These are phyloP conservation scores for Blastocystis sp. DNA, from an alignment of 352 stramenopile genomes.

Conservation along the genomic window DNA sequence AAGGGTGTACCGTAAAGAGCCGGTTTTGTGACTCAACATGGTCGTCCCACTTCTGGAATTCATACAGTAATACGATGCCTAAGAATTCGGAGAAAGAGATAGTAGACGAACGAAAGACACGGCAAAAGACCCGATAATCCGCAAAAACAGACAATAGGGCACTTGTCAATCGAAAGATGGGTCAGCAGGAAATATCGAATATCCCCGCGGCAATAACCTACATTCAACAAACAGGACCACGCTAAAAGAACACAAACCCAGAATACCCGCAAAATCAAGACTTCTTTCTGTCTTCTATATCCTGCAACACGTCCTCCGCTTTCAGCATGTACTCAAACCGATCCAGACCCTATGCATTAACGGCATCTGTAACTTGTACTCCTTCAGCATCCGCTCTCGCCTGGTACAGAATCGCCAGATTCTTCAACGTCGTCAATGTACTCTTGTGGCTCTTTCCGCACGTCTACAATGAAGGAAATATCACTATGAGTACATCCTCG, in stretches of 20 bases:
- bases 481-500: constrained; percentile 14
- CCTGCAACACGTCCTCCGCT: constrained; percentile 55
- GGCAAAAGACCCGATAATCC: neutral
- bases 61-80: neutral
- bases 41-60: neutral
- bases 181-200: neutral
- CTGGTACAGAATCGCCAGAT: constrained; percentile 70
- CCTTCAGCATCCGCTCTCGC: constrained; percentile 30
- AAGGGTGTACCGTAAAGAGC: constrained; percentile 46
- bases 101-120: neutral
- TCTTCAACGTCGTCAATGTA: constrained; percentile 71
- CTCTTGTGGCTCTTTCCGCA: constrained; percentile 62
- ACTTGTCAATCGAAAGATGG: neutral
- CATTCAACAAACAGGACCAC: neutral
- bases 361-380: neutral
- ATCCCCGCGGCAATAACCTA: constrained; percentile 3
- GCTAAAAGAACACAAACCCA: constrained; percentile 24
- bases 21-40: neutral
- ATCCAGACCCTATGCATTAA: constrained; percentile 54
- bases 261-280: neutral
- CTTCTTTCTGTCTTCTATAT: constrained; percentile 69
- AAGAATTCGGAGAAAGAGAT: neutral
- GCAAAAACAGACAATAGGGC: neutral
- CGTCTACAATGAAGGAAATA: constrained; percentile 15
- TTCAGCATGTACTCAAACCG: constrained; percentile 70